Evolutionary conservation across 345 rosid species (phyloP).

Genomic region (Eucalyptus polybractea): DNA sequence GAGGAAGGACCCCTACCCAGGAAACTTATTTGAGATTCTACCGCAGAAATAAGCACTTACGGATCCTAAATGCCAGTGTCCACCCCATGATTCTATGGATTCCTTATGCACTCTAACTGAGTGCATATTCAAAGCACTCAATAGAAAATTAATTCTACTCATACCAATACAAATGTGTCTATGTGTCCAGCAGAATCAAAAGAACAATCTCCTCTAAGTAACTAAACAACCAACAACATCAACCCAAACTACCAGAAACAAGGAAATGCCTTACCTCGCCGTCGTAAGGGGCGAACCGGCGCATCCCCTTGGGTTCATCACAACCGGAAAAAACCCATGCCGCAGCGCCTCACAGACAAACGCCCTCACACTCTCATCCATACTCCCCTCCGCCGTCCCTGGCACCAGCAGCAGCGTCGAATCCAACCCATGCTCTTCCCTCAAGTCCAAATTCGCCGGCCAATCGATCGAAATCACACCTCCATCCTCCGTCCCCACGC

Average conservation of each 20-base stretch:
- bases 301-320: conserved; percentile 98
- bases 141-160: background rate
- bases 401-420: conserved; percentile 75
- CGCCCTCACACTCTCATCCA: conserved; percentile 33
- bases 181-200: background rate
- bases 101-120: background rate
- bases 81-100: background rate
- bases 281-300: conserved; percentile 90
- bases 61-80: background rate
- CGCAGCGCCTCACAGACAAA: conserved; percentile 53
- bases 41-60: background rate
- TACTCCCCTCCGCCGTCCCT: conserved; percentile 72
- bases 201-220: background rate
- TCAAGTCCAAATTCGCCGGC: conserved; percentile 70
- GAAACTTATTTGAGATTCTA: background rate
- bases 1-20: background rate
- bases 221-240: background rate
- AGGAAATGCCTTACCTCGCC: conserved; percentile 42
- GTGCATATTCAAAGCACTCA: background rate
- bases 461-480: conserved; percentile 85
- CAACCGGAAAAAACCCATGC: conserved; percentile 72
- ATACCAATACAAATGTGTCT: background rate
- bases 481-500: conserved; percentile 56
- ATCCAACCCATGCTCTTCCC: conserved; percentile 73
- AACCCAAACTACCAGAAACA: background rate